These are phyloP conservation scores for Nakaseomyces bracarensis DNA, from an alignment of 1,139 yeast species.

Conservation along the genomic window DNA sequence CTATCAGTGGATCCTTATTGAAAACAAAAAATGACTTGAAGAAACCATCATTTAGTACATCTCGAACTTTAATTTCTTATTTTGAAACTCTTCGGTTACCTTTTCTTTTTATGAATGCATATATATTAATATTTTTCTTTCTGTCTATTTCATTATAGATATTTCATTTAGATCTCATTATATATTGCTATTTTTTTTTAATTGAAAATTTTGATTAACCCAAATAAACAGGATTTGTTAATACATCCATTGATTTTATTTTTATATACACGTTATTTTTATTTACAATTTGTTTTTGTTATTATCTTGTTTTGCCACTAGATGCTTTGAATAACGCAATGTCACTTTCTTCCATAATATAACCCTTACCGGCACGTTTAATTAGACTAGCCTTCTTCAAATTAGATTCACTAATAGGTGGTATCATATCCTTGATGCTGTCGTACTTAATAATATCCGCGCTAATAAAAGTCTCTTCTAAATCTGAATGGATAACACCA, in stretches of 20 bases:
- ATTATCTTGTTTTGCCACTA: conserved; percentile 34
- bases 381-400: conserved; percentile 45
- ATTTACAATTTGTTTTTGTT: conserved; percentile 10
- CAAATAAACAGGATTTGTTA: too few relatives aligned
- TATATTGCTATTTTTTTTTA: conserved; percentile 3
- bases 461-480: conserved; percentile 72
- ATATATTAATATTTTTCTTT: not conserved
- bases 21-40: conserved; percentile 10
- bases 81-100: too few relatives aligned
- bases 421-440: conserved; percentile 36
- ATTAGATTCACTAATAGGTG: conserved; percentile 31
- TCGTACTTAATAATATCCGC: conserved; percentile 61
- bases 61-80: not conserved
- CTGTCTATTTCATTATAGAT: too few relatives aligned
- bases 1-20: conserved; percentile 32
- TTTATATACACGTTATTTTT: too few relatives aligned
- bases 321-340: conserved; percentile 52
- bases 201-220: conserved; percentile 6
- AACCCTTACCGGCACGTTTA: conserved; percentile 60
- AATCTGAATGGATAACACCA: conserved; percentile 84
- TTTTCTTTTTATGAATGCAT: too few relatives aligned
- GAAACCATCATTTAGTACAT: not conserved
- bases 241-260: too few relatives aligned
- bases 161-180: conserved; percentile 9
- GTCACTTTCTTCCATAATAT: conserved; percentile 72